phyloP scores from a whole-genome alignment of 1,284 basidiomycete genomes.

The Agroathelia rolfsii region DNA sequence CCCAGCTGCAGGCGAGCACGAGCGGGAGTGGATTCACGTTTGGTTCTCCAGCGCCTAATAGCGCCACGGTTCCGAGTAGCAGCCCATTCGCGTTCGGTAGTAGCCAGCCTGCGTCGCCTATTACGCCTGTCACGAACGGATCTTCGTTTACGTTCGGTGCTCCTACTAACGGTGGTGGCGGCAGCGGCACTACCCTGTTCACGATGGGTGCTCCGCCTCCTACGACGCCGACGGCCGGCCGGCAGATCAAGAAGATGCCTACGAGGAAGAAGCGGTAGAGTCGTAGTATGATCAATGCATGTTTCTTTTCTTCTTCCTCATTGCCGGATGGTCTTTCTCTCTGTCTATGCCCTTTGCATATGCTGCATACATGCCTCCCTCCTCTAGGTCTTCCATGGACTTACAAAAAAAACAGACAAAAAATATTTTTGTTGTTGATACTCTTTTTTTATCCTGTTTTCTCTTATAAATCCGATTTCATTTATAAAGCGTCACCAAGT shows the following conservation, averaged over 20 bases:
- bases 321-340: too few species aligned
- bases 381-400: too few species aligned
- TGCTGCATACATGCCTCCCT: too few species aligned
- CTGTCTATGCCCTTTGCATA: too few species aligned
- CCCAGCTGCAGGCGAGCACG: constrained; percentile 15
- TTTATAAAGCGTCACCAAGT: too few species aligned
- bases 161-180: constrained; percentile 15
- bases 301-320: too few species aligned
- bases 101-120: constrained; percentile 12
- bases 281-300: too few species aligned
- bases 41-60: constrained; percentile 21
- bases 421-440: too few species aligned
- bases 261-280: constrained; percentile 14
- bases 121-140: constrained; percentile 6
- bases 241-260: constrained; percentile 47
- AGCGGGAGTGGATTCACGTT: constrained; percentile 29
- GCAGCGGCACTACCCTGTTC: constrained; percentile 34
- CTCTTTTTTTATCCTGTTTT: too few species aligned
- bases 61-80: constrained; percentile 23
- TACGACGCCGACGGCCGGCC: constrained; percentile 20
- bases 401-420: too few species aligned
- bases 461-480: too few species aligned
- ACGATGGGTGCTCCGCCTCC: constrained; percentile 45
- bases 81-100: constrained; percentile 29
- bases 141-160: constrained; percentile 23